Percentiles rank a stretch among this genome's conserved stretches.
phyloP scores from a whole-genome alignment of 441 rosid species.

The Adansonia grandidieri region DNA sequence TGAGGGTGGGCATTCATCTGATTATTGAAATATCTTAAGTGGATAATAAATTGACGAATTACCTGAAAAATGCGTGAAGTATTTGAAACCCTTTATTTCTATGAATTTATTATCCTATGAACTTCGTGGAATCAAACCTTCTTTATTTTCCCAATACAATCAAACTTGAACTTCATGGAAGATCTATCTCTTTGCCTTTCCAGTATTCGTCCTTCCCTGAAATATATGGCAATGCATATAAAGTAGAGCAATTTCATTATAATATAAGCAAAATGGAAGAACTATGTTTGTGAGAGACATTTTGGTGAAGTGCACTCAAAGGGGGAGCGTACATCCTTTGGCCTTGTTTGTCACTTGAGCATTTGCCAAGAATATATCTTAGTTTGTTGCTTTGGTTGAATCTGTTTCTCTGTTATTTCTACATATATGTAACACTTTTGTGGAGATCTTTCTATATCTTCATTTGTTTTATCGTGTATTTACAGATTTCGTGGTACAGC shows the following conservation, averaged over 20 bases:
- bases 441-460: not conserved
- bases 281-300: not conserved
- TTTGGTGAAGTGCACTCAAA: not conserved
- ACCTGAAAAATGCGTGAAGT: not conserved
- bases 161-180: slow-evolving; percentile 2
- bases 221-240: not conserved
- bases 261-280: not conserved
- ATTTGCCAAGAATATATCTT: not conserved
- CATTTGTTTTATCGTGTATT: slow-evolving; percentile 7
- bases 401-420: not conserved
- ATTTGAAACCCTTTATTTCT: not conserved
- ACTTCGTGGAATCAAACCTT: not conserved
- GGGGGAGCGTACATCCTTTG: not conserved
- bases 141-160: not conserved
- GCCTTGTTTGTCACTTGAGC: not conserved
- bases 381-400: slow-evolving; percentile 1
- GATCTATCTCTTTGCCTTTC: not conserved
- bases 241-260: not conserved
- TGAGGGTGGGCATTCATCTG: not conserved
- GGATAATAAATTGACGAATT: not conserved
- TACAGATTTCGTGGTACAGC: not conserved
- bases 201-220: not conserved
- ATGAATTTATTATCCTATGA: not conserved
- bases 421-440: not conserved
- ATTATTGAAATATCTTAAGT: not conserved